Evolutionary conservation across 1,139 yeast genomes (phyloP), one percentile per base, ranked within the genome.

Genomic region (Kurtzmaniella quercitrusa): DNA sequence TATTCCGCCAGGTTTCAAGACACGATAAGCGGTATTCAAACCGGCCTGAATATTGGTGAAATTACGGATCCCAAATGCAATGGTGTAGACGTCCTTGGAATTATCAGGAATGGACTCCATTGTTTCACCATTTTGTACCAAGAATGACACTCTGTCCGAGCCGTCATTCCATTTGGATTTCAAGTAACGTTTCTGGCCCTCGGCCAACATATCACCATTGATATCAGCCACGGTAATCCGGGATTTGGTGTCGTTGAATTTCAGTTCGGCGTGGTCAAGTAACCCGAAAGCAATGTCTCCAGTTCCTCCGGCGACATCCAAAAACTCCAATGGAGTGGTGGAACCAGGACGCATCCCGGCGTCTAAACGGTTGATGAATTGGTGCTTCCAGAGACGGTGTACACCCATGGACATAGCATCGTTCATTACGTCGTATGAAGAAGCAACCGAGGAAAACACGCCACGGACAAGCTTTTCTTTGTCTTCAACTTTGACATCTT

Each of bases 271-370:
- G 61, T 93, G 96, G 56, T 91, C 96, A 51, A 93, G 71, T 49
- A 94, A 76, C 6, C 98, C 94, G 67, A 90, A 90, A 1, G 98
- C 98, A 65, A 93, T 91, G 61, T 93, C 99, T 40, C 98, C 99
- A 14, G 98, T 90, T 27, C 99, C 99, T 46, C 98, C 99, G 34
- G 98, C 99, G 44, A 94, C 98, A 65, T 93, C 99, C 50, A 93
- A 74, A 58, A 93, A 91, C 50, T 83, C 81, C 58, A 93, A 72
- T 1, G 96, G 96, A 52, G 81, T 77, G 37, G 59, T 60, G 9
- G 90, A 81, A 38, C 93, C 95, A 3, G 96, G 91, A 58, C 98
- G 80, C 73, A 82, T 82, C 37, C 99, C 99, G 37, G 97, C 96
- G 59, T 93, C 97, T 48, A 93, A 71, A 54, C 90, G 80, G 54